These are phyloP conservation scores for Porogramme epimiltina DNA, from an alignment of 1,284 basidiomycete species.

Conservation along the genomic window DNA sequence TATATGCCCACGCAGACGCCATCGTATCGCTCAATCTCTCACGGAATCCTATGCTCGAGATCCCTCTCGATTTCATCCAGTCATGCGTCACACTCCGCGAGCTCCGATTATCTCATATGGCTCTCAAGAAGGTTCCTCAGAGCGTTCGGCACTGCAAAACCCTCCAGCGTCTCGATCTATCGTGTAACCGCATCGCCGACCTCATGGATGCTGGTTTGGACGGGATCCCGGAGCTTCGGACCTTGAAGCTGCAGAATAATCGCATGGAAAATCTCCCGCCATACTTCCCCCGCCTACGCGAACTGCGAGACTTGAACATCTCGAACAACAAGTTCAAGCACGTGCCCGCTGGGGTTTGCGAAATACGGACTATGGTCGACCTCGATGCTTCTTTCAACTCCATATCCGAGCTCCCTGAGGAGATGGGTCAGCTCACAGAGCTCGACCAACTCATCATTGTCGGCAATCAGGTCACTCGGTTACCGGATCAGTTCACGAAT, in stretches of 20 bases:
- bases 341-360: constrained; percentile 81
- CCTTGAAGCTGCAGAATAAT: constrained; percentile 91
- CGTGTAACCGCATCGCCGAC: constrained; percentile 91
- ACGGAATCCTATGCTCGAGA: constrained; percentile 94
- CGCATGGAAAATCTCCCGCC: constrained; percentile 86
- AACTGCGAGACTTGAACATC: constrained; percentile 85
- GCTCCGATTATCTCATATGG: constrained; percentile 90
- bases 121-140: constrained; percentile 91
- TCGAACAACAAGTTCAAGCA: constrained; percentile 94
- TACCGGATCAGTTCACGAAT: constrained; percentile 71
- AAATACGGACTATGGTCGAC: constrained; percentile 76
- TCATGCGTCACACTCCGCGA: constrained; percentile 85
- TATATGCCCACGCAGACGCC: constrained; percentile 86
- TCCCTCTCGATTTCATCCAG: constrained; percentile 96
- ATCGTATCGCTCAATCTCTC: constrained; percentile 91
- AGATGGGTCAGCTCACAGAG: constrained; percentile 71
- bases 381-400: constrained; percentile 97
- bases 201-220: constrained; percentile 87
- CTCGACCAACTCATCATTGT: constrained; percentile 85
- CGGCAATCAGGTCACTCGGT: constrained; percentile 81
- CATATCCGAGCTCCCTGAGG: constrained; percentile 80
- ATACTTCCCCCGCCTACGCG: constrained; percentile 78
- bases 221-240: constrained; percentile 72
- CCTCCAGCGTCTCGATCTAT: constrained; percentile 86
- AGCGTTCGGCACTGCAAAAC: constrained; percentile 79